Evolutionary conservation across 2,329 filamentous ascomycete species (phyloP).

Genomic region (Claviceps quebecensis): DNA sequence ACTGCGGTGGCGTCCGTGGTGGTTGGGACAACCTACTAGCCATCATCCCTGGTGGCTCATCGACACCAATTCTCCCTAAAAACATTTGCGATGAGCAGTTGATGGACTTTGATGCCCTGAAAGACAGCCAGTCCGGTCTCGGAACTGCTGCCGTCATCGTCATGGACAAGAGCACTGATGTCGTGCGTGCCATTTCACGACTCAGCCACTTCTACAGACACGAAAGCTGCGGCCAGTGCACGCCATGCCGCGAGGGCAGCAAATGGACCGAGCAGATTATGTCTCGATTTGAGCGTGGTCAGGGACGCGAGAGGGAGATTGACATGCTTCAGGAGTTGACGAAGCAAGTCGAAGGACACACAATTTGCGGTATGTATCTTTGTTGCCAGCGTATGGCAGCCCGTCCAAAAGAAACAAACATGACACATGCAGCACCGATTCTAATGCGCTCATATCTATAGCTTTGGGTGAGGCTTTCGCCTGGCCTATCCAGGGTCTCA

Average conservation of each 20-base stretch:
- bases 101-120: slow-evolving; percentile 98
- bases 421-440: not conserved
- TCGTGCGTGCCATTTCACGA: slow-evolving; percentile 84
- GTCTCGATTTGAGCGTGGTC: slow-evolving; percentile 85
- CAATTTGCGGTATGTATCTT: slow-evolving; percentile 67
- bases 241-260: slow-evolving; percentile 95
- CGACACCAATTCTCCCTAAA: slow-evolving; percentile 90
- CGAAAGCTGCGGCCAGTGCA: slow-evolving; percentile 97
- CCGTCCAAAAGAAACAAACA: not conserved
- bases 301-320: slow-evolving; percentile 81
- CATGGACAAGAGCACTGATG: slow-evolving; percentile 96
- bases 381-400: not conserved
- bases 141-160: slow-evolving; percentile 96
- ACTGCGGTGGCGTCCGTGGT: slow-evolving; percentile 91
- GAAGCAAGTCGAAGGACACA: slow-evolving; percentile 98
- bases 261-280: slow-evolving; percentile 99
- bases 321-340: slow-evolving; percentile 99
- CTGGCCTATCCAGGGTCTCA: slow-evolving; percentile 96
- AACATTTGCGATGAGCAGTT: slow-evolving; percentile 81
- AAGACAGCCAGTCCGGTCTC: slow-evolving; percentile 94
- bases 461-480: slow-evolving; percentile 94
- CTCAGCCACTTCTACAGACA: slow-evolving; percentile 96
- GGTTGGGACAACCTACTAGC: slow-evolving; percentile 97
- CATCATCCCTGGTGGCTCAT: slow-evolving; percentile 90
- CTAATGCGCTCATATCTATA: slow-evolving; percentile 16